Base-by-base conservation (phyloP, 2,329 filamentous ascomycete genomes). In the Paecilomyces niveus region DNA sequence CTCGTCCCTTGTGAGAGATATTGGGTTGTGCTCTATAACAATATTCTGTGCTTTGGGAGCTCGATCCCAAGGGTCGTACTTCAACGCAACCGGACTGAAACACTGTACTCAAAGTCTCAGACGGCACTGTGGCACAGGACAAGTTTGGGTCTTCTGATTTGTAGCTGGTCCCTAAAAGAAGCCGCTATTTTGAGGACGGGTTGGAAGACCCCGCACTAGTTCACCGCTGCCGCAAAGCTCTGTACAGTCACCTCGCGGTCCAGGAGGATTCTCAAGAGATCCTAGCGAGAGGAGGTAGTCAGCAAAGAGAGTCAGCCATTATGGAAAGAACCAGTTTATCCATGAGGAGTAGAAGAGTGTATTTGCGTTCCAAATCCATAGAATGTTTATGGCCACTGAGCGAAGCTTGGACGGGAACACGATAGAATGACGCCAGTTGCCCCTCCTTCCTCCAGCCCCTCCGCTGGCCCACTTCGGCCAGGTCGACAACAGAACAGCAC, bases 401-500 rank as follows among this genome's bases (percentile, higher is more conserved):
- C 26, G 26, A 29, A 5, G 7, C 26, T 29, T 29, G 26, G 26
- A 31, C 39, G 49, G 49, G 8, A 26, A 22, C 32, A 60, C 53
- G 58, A 60, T 26, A 55, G 56, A 54, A 59, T 59, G 59, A 60
- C 56, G 56, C 51, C 24, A 55, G 35, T 55, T 59, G 57, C 57
- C 57, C 59, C 59, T 59, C 57, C 53, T 49, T 26, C 24, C 21
- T 31, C 39, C 63, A 62, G 64, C 63, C 61, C 62, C 60, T 63
- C 62, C 59, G 56, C 2, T 13, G 54, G 29, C 54, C 45, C 54
- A 39, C 35, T 26, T n/a, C 7, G 32, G 39, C 39, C 39, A 45
- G 39, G 15, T 45, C 39, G 35, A 39, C 35, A 45, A 18, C 15
- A 45, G 39, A 45, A 45, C 39, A 45, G 9, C 11, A 18, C 39